Percentiles rank a stretch among this genome's conserved stretches.
Conservation (phyloP, 441 rosid species). For the Croton laevigatus region DNA sequence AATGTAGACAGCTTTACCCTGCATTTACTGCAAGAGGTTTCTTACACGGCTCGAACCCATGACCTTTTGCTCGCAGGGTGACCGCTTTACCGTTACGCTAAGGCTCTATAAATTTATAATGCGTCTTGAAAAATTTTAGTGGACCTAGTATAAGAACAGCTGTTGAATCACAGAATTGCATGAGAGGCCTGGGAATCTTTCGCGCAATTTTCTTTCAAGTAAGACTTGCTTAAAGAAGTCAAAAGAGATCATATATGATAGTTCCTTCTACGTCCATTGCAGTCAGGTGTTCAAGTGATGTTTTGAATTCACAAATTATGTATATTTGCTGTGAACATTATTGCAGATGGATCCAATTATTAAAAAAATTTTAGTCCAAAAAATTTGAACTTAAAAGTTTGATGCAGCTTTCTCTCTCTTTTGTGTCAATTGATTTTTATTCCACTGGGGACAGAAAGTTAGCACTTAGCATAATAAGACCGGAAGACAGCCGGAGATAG, state of each 20-base stretch:
- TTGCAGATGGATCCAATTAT: background rate
- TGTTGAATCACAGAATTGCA: background rate
- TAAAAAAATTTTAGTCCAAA: background rate
- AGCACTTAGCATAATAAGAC: background rate
- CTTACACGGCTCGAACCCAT: no score
- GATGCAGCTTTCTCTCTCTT: background rate
- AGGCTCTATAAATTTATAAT: background rate
- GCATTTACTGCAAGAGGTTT: no score
- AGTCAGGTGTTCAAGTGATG: background rate
- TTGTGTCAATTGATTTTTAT: background rate
- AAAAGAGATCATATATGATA: background rate
- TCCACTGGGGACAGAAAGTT: background rate
- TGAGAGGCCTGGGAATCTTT: background rate
- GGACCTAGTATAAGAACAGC: background rate
- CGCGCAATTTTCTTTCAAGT: background rate
- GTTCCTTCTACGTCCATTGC: background rate
- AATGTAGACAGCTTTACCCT: no score
- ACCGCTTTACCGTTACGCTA: no score
- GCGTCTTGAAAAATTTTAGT: background rate
- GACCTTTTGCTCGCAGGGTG: no score
- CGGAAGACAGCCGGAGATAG: background rate
- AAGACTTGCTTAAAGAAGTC: background rate
- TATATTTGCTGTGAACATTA: background rate
- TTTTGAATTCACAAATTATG: background rate
- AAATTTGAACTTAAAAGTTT: background rate